Evolutionary conservation across 257 asterid genomes (phyloP).

Genomic region (Fraxinus cuspidata): DNA sequence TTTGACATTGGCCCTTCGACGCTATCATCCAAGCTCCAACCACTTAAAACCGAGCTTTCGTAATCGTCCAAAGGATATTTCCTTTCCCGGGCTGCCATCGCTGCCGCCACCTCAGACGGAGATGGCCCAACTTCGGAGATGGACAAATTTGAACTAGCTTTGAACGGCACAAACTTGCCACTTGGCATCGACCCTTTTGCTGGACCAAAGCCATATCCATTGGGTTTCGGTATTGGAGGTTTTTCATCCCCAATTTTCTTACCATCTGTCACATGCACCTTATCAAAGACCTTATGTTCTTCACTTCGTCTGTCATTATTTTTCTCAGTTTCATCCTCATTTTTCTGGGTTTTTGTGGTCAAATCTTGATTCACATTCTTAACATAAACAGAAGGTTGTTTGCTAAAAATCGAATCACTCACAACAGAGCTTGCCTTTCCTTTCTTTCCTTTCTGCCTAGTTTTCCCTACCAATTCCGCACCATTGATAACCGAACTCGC

Average conservation of each 20-base stretch:
- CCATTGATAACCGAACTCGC: slow-evolving; percentile 82
- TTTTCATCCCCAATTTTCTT: slow-evolving; percentile 11
- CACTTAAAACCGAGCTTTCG: slow-evolving; percentile 74
- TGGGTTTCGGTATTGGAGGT: slow-evolving; percentile 30
- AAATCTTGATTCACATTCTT: slow-evolving; percentile 17
- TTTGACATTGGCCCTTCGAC: slow-evolving; percentile 81
- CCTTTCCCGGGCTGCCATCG: slow-evolving; percentile 40
- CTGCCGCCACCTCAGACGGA: slow-evolving; percentile 86
- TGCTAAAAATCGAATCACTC: slow-evolving; percentile 62
- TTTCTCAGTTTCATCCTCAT: not conserved
- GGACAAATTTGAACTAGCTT: slow-evolving; percentile 47
- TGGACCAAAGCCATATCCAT: slow-evolving; percentile 31
- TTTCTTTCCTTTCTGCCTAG: slow-evolving; percentile 30
- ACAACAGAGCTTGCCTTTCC: slow-evolving; percentile 59
- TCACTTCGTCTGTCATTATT: not conserved
- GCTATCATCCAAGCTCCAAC: slow-evolving; percentile 93
- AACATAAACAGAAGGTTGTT: slow-evolving; percentile 38
- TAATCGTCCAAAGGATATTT: slow-evolving; percentile 67
- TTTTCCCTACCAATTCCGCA: slow-evolving; percentile 53
- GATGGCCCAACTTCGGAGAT: slow-evolving; percentile 90
- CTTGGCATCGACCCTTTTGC: slow-evolving; percentile 26
- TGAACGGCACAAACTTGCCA: slow-evolving; percentile 41
- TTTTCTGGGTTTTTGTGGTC: slow-evolving; percentile 6
- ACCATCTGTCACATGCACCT: slow-evolving; percentile 28
- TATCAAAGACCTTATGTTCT: slow-evolving; percentile 37